Conservation (phyloP, 805 yeast genomes). For the Candida tammaniensis region DNA sequence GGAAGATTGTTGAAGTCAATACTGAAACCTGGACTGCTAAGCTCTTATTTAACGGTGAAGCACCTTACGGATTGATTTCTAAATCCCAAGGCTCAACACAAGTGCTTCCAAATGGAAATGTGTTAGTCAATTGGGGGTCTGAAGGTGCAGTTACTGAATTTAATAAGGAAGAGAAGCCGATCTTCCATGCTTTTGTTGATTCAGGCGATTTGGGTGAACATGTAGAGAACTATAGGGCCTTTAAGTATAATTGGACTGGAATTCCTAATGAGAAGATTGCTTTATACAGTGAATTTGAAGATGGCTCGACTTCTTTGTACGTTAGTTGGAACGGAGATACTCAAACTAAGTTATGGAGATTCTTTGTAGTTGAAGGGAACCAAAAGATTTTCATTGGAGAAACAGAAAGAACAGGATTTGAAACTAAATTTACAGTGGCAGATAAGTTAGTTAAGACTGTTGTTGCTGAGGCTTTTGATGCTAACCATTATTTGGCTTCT, state of each 20-base stretch:
- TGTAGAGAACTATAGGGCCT: constrained; percentile 35
- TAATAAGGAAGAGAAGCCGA: constrained; percentile 22
- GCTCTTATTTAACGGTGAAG: constrained; percentile 20
- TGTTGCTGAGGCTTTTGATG: constrained; percentile 9
- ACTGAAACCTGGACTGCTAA: constrained; percentile 23
- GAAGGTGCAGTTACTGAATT: constrained; percentile 37
- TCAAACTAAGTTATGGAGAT: constrained; percentile 27
- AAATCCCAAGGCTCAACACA: constrained; percentile 34
- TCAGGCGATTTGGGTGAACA: constrained; percentile 23
- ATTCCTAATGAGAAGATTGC: constrained; percentile 31
- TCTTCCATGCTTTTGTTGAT: constrained; percentile 31
- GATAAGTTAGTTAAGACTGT: neutral
- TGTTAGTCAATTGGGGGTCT: constrained; percentile 37
- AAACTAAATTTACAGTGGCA: constrained; percentile 15
- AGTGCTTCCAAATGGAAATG: constrained; percentile 30
- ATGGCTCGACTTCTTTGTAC: constrained; percentile 20
- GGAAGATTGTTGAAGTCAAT: constrained; percentile 33
- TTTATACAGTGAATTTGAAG: constrained; percentile 15
- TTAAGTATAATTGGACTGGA: constrained; percentile 34
- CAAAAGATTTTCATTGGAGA: constrained; percentile 15
- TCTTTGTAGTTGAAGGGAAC: constrained; percentile 10
- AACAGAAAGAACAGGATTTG: constrained; percentile 25
- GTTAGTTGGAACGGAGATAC: constrained; percentile 43
- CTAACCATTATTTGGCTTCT: neutral
- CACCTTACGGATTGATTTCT: constrained; percentile 22